phyloP scores from a whole-genome alignment of 1,139 yeast genomes.

The Schizosaccharomyces versatilis region DNA sequence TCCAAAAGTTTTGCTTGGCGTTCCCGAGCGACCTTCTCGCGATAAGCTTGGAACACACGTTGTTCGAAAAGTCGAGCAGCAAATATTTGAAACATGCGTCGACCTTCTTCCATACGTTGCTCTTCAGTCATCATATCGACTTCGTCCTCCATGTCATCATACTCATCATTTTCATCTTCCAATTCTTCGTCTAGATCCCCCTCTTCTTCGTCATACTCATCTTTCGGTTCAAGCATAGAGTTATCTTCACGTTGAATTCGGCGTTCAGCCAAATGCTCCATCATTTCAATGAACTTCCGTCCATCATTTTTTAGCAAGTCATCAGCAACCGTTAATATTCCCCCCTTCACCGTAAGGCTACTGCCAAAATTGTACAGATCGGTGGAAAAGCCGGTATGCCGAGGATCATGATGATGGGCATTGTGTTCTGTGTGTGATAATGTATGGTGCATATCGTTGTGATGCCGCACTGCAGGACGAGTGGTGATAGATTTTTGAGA shows the following conservation, averaged over 20 bases:
- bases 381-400: neutral
- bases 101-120: conserved; percentile 52
- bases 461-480: too few relatives aligned
- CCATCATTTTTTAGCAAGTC: conserved; percentile 60
- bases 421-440: too few relatives aligned
- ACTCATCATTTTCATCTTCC: conserved; percentile 18
- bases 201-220: conserved; percentile 21
- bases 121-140: conserved; percentile 32
- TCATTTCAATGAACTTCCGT: conserved; percentile 46
- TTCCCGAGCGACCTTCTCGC: conserved; percentile 52
- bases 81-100: conserved; percentile 51
- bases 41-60: conserved; percentile 47
- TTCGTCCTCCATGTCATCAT: conserved; percentile 20
- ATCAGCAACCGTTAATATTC: conserved; percentile 46
- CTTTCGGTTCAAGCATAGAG: conserved; percentile 18
- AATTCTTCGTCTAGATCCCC: conserved; percentile 17
- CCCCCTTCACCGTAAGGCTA: conserved; percentile 22
- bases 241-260: conserved; percentile 29
- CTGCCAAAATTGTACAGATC: conserved; percentile 20
- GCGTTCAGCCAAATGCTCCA: conserved; percentile 50
- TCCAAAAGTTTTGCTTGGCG: conserved; percentile 49
- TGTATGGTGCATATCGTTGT: too few relatives aligned
- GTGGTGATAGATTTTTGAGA: too few relatives aligned
- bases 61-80: conserved; percentile 55
- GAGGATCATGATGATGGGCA: too few relatives aligned